Conservation (phyloP, 306 rosid species). For the Biancaea sappan region DNA sequence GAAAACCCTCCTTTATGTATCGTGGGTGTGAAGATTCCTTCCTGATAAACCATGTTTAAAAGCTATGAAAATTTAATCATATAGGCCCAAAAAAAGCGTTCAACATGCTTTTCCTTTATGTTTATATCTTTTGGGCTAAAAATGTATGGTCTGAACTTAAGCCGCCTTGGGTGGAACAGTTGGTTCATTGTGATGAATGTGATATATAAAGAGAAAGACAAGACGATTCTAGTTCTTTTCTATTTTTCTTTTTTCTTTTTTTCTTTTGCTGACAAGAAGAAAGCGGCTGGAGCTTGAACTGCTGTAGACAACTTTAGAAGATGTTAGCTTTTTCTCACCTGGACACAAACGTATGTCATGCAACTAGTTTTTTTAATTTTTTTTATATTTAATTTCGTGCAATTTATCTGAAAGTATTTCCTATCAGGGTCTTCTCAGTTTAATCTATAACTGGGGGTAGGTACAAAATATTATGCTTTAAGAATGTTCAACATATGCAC, state of each 20-base stretch:
- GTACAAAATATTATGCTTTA: background rate
- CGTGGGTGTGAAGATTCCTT: background rate
- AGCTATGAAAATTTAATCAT: constrained; percentile 16
- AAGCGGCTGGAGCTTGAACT: constrained; percentile 26
- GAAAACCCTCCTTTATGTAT: constrained; percentile 9
- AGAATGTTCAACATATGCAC: background rate
- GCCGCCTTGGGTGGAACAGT: constrained; percentile 2
- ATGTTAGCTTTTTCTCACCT: background rate
- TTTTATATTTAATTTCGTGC: background rate
- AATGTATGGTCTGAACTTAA: background rate
- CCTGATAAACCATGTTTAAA: constrained; percentile 21
- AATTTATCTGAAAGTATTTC: background rate
- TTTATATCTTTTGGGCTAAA: background rate
- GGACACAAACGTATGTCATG: background rate
- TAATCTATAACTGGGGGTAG: background rate
- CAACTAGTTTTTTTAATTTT: background rate
- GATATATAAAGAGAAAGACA: constrained; percentile 17
- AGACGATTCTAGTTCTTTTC: constrained; percentile 14
- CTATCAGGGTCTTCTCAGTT: background rate
- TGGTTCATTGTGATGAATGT: constrained; percentile 14
- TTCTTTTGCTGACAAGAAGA: constrained; percentile 20
- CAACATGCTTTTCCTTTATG: background rate
- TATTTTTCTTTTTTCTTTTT: background rate
- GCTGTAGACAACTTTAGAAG: constrained; percentile 24
- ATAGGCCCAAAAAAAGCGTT: background rate